Percentiles rank a stretch among this genome's conserved stretches.
phyloP scores from a whole-genome alignment of 495 filamentous ascomycete species.

The Tuber melanosporum region DNA sequence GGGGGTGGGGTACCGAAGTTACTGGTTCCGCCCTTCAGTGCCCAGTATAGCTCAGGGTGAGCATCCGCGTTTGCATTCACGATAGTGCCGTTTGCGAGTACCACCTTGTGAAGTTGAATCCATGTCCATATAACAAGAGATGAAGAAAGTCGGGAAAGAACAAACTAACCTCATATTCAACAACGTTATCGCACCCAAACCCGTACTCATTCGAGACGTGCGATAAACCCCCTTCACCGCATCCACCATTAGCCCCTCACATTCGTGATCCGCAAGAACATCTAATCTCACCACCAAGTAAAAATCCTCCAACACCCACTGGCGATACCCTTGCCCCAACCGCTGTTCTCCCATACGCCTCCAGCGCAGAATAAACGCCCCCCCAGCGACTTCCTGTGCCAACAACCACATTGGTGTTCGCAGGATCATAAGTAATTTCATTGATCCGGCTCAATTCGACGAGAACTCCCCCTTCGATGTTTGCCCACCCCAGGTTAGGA shows the following conservation, averaged over 20 bases:
- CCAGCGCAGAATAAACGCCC: constrained; percentile 47
- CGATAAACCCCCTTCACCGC: constrained; percentile 9
- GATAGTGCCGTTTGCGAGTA: constrained; percentile 48
- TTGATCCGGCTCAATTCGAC: constrained; percentile 2
- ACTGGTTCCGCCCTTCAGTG: constrained; percentile 52
- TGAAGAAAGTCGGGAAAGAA: not conserved
- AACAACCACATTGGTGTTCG: constrained; percentile 43
- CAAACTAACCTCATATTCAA: constrained; percentile 10
- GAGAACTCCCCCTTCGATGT: constrained; percentile 5
- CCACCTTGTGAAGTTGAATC: constrained; percentile 44
- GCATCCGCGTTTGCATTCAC: constrained; percentile 45
- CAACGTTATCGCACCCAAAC: constrained; percentile 15
- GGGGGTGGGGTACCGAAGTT: constrained; percentile 47
- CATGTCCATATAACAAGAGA: not conserved
- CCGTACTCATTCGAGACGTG: constrained; percentile 13
- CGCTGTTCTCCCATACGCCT: constrained; percentile 46
- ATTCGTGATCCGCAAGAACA: not conserved
- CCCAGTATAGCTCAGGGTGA: constrained; percentile 53
- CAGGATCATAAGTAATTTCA: not conserved
- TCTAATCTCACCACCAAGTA: constrained; percentile 43
- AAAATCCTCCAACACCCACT: constrained; percentile 46
- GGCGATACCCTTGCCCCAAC: constrained; percentile 48
- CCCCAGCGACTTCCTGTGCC: constrained; percentile 50
- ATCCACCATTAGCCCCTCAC: not conserved
- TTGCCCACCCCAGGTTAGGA: constrained; percentile 9